A percentile compares a stretch with the other conserved stretches of the same genome.
Evolutionary conservation across 768 basidiomycete species (phyloP).

Genomic region (Russula brevipes): DNA sequence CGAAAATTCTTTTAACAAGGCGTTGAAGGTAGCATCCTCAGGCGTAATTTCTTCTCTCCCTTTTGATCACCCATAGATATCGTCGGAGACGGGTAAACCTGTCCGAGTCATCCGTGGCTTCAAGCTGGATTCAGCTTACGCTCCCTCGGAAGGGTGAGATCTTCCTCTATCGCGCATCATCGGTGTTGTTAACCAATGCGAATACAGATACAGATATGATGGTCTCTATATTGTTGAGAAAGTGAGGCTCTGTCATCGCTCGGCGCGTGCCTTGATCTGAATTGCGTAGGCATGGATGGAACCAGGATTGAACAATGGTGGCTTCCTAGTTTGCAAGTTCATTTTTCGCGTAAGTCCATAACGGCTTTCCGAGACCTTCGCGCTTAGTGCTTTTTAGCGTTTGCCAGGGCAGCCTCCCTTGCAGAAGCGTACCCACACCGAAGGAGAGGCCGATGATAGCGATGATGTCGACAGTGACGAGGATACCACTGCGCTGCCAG

Average conservation of each 20-base stretch:
- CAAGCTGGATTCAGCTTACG: conserved; percentile 67
- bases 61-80: conserved; percentile 43
- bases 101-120: conserved; percentile 84
- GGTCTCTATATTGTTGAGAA: conserved; percentile 79
- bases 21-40: conserved; percentile 47
- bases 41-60: background rate
- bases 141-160: conserved; percentile 68
- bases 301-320: conserved; percentile 59
- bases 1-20: conserved; percentile 64
- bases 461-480: background rate
- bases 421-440: background rate
- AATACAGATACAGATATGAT: conserved; percentile 77
- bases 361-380: background rate
- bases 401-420: conserved; percentile 49
- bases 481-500: background rate
- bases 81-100: conserved; percentile 75
- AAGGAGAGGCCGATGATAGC: background rate
- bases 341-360: conserved; percentile 60
- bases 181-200: background rate
- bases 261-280: conserved; percentile 1
- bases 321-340: conserved; percentile 80
- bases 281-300: conserved; percentile 63
- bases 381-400: conserved; percentile 37
- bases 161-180: background rate
- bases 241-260: conserved; percentile 34